Percentiles rank a stretch among this genome's conserved stretches.
These are phyloP conservation scores for Myxozyma udenii DNA, from an alignment of 805 yeast genomes.

Conservation along the genomic window DNA sequence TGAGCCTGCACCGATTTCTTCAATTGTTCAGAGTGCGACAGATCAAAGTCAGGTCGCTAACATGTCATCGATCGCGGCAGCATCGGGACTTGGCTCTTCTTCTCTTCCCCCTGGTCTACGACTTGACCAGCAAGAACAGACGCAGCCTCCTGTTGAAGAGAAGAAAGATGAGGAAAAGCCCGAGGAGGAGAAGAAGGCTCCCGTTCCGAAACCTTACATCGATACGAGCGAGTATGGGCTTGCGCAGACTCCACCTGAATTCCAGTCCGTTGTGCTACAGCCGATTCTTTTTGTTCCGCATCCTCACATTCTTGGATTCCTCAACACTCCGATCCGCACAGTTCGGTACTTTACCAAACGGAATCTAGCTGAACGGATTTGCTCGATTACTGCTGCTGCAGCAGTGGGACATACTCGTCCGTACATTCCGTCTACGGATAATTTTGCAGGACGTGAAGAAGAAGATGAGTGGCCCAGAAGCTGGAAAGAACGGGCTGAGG, in stretches of 20 bases:
- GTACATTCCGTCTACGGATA: slow-evolving; percentile 46
- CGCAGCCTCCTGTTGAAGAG: slow-evolving; percentile 20
- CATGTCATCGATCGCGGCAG: slow-evolving; percentile 20
- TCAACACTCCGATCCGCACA: slow-evolving; percentile 69
- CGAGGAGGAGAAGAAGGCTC: slow-evolving; percentile 39
- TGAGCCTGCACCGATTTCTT: not conserved
- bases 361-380: slow-evolving; percentile 62
- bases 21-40: not conserved
- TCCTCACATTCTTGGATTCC: slow-evolving; percentile 76
- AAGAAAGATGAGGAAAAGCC: slow-evolving; percentile 35
- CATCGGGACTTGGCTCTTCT: slow-evolving; percentile 2
- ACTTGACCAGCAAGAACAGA: not conserved
- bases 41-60: slow-evolving; percentile 1
- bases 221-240: slow-evolving; percentile 53
- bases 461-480: slow-evolving; percentile 81
- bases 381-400: slow-evolving; percentile 53
- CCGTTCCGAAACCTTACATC: slow-evolving; percentile 63
- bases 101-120: slow-evolving; percentile 3
- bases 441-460: slow-evolving; percentile 52
- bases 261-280: slow-evolving; percentile 35
- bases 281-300: slow-evolving; percentile 75
- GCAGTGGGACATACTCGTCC: slow-evolving; percentile 55
- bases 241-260: slow-evolving; percentile 58
- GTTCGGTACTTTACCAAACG: slow-evolving; percentile 76
- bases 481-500: slow-evolving; percentile 77